phyloP scores from a whole-genome alignment of 768 basidiomycete genomes.

The Mycena indigotica region DNA sequence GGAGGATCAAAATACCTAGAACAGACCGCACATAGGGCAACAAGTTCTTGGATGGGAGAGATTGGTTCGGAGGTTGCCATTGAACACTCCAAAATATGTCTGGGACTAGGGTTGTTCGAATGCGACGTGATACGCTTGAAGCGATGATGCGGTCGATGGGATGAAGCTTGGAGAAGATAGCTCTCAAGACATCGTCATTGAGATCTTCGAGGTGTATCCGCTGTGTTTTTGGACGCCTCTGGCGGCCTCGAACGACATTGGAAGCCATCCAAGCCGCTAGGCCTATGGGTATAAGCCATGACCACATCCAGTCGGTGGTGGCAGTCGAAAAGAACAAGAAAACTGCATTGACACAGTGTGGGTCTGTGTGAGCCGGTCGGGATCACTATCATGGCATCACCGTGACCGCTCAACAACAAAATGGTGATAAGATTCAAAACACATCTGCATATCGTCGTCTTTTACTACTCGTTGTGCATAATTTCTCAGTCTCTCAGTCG shows the following conservation, averaged over 20 bases:
- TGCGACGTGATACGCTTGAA: neutral
- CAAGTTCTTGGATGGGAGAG: neutral
- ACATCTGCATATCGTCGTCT: too few species aligned
- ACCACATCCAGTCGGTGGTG: neutral
- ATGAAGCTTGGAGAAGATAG: neutral
- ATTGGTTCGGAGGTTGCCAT: neutral
- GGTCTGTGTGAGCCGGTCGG: too few species aligned
- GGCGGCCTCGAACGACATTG: neutral
- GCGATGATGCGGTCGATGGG: neutral
- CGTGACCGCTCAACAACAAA: too few species aligned
- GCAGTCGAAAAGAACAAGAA: neutral
- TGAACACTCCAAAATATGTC: neutral
- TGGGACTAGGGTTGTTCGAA: neutral
- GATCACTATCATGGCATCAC: too few species aligned
- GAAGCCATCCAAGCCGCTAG: neutral
- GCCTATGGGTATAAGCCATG: neutral
- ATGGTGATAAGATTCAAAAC: too few species aligned
- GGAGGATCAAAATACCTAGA: too few species aligned
- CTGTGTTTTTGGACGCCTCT: neutral
- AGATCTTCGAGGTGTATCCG: neutral
- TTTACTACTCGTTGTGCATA: too few species aligned
- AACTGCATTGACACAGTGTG: too few species aligned
- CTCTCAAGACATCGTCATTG: neutral
- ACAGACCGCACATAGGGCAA: too few species aligned
- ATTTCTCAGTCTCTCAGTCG: too few species aligned